Base-by-base conservation (phyloP, 768 basidiomycete species). In the Tylopilus vinaceipallidus region DNA sequence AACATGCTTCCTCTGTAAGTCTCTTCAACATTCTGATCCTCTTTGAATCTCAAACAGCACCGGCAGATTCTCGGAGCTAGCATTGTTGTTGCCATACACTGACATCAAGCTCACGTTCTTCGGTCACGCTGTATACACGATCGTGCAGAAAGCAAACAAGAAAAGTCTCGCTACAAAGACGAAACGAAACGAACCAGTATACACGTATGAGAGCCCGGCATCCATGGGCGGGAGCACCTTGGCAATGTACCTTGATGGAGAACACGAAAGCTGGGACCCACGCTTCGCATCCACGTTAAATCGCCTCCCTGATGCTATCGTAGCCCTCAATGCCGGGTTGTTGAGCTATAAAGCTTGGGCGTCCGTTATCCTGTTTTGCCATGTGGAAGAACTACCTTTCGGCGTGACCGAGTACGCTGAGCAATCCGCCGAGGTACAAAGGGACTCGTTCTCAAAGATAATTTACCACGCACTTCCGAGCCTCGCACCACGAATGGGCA, bases 31-130 rank as follows among this genome's bases (percentile, higher is more conserved):
- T 23, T 8, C 29, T 9, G 2, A 3, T 30, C 13, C 10, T 20
- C 26, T 30, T 45, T 35, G 14, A 17, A 16, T 22, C 43, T 45
- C 43, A 49, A 19, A 50, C 11, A n/a, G 20, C 20, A 14, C 41
- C 33, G 24, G 26, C 45, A 75, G 77, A 29, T 77, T 75, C 54
- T 70, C 73, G 13, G 76, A 79, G 53, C 57, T 78, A 32, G 77
- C 74, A 5, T 58, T 78, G 20, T 59, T 77, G 32, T 57, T 75
- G 16, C 75, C 75, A 16, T 58, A 76, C 53, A 75, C 74, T 17
- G 75, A 78, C 52, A 64, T 77, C 50, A 70, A 70, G 48, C 61
- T 78, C 16, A 65, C 69, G 32, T 58, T 78, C 47, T 73, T 75
- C 43, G 75, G 76, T 47, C 47, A 52, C 20, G 64, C 61, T 23